Evolutionary conservation across 768 basidiomycete genomes (phyloP), one percentile per base, ranked within the genome.

Genomic region (Holtermannia corniformis): DNA sequence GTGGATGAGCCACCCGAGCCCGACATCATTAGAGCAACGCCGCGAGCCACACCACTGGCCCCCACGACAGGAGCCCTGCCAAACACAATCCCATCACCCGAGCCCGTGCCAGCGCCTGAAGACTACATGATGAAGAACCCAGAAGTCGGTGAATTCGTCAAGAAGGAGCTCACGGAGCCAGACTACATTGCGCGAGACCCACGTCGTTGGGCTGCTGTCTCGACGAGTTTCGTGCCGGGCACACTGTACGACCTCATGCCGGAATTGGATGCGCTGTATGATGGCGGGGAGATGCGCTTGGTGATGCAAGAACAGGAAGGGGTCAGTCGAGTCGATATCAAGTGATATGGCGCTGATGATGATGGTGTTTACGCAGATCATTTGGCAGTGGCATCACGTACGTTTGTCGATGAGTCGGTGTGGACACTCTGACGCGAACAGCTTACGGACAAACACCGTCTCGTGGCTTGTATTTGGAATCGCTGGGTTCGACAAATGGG

Each of bases 181-280:
- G n/a, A n/a, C n/a, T n/a, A n/a, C n/a, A n/a, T n/a, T n/a, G n/a
- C n/a, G n/a, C n/a, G n/a, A n/a, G n/a, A n/a, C n/a, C n/a, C n/a
- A n/a, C n/a, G n/a, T n/a, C n/a, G n/a, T n/a, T n/a, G n/a, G n/a
- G n/a, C n/a, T n/a, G n/a, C n/a, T n/a, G n/a, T n/a, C n/a, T n/a
- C 26, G 26, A 4, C 37, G 26, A 41, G 55, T 0, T 54, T 61
- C 41, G 54, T 54, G 1, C 60, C 59, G 13, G 60, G 60, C 1
- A 59, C 60, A 2, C 28, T 61, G 28, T 51, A 51, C 1, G 63
- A 64, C 49, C 41, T 61, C 1, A 55, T 60, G 46, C 60, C 53
- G 32, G 55, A 57, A 14, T 47, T 64, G 24, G 60, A 61, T 44
- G 13, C 50, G 16, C n/a, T 59, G 4, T 64, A 43, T 32, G 23